Evolutionary conservation across 495 filamentous ascomycete genomes (phyloP), one percentile per base, ranked within the genome.

Genomic region (Letharia lupina): DNA sequence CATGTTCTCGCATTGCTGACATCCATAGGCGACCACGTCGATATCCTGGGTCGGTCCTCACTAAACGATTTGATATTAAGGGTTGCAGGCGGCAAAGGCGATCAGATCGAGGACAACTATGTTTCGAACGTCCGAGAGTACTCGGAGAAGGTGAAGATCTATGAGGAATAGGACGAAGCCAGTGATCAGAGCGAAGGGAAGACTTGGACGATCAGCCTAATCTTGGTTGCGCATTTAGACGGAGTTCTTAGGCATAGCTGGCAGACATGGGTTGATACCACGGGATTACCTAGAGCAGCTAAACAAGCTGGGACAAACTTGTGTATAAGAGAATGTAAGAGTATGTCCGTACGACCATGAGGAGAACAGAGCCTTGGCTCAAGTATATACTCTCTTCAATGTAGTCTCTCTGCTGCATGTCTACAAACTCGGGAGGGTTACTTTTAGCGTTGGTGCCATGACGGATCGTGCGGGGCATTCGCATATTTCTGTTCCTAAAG

Each of bases 51-150:
- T 16, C 80, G 94, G 7, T 84, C 90, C 67, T 91, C 85, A 8
- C 83, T 98, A 13, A 98, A 97, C 70, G 95, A 98, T 74, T 77
- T 96, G 31, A 89, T 98, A 54, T 77, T 98, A 63, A 82, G 88
- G 39, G 89, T 98, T 18, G 94, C 90, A 0, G 91, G 90, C n/a
- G 94, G 94, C 0, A 87, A 83, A 69, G 94, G 94, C 39, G 83
- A 92, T 50, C 77, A 84, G 20, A 92, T 98, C 64, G 79, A 88
- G 65, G 87, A 96, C 65, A 86, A 82, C 52, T 85, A 93, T 45
- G 79, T 89, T 63, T 93, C 89, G 44, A 87, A 89, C 42, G 98
- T 98, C 64, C 74, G 72, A 44, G 84, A 92, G 72, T 95, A 95
- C 74, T 86, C 90, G 13, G 86, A 88, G 37, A 89, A 84, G 70